Conservation (phyloP, 352 stramenopile genomes). For the Pythium angustatum region DNA sequence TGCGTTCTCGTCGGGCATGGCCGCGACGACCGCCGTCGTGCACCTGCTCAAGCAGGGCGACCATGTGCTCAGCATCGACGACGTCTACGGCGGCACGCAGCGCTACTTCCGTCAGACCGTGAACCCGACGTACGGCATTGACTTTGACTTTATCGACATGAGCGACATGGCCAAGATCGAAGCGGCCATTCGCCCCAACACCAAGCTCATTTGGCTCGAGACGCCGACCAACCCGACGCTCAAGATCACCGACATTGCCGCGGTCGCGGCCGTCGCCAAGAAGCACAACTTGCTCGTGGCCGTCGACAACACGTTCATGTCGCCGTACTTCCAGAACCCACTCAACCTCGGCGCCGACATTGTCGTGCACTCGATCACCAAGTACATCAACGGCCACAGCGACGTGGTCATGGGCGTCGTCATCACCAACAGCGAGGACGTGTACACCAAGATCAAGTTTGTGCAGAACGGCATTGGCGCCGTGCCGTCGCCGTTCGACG, state of each 20-base stretch:
- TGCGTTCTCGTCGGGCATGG: slow-evolving; percentile 90
- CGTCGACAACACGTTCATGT: slow-evolving; percentile 95
- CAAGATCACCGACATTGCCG: slow-evolving; percentile 94
- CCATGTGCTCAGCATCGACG: slow-evolving; percentile 95
- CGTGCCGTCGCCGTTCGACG: slow-evolving; percentile 92
- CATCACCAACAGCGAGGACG: slow-evolving; percentile 90
- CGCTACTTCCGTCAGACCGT: slow-evolving; percentile 94
- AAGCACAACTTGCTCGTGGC: slow-evolving; percentile 87
- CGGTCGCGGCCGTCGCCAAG: slow-evolving; percentile 89
- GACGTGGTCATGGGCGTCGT: slow-evolving; percentile 93
- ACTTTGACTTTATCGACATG: slow-evolving; percentile 95
- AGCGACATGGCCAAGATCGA: slow-evolving; percentile 83
- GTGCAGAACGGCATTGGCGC: slow-evolving; percentile 93
- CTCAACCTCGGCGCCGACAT: slow-evolving; percentile 92
- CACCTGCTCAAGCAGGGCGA: slow-evolving; percentile 91
- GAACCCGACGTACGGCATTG: slow-evolving; percentile 87
- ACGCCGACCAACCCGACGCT: slow-evolving; percentile 94
- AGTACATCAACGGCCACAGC: slow-evolving; percentile 97
- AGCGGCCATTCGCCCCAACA: slow-evolving; percentile 83
- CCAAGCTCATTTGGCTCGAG: slow-evolving; percentile 94
- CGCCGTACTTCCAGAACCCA: slow-evolving; percentile 92
- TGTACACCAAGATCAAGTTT: slow-evolving; percentile 94
- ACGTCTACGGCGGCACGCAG: slow-evolving; percentile 95
- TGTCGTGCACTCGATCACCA: slow-evolving; percentile 94
- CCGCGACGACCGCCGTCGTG: slow-evolving; percentile 86